These are phyloP conservation scores for Fusarium fujikuroi DNA, from an alignment of 2,329 filamentous ascomycete genomes.

Conservation along the genomic window DNA sequence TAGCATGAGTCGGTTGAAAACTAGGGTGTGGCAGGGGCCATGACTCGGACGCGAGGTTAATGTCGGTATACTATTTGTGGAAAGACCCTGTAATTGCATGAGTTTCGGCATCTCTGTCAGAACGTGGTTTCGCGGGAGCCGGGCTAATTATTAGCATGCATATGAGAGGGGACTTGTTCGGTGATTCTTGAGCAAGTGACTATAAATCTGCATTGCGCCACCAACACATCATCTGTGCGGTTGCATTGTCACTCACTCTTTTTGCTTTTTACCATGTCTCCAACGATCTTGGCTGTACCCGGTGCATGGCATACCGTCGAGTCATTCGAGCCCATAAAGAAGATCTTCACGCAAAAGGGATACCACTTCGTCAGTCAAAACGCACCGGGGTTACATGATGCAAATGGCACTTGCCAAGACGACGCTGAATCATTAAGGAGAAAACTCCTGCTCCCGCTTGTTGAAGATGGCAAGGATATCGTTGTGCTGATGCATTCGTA, in stretches of 20 bases:
- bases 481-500: slow-evolving; percentile 41
- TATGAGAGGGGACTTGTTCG: too few species aligned
- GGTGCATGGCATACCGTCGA: slow-evolving; percentile 36
- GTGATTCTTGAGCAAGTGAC: not conserved
- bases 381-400: not conserved
- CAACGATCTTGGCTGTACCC: slow-evolving; percentile 27
- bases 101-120: not conserved
- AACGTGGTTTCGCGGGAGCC: too few species aligned
- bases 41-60: not conserved
- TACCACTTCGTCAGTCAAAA: slow-evolving; percentile 12
- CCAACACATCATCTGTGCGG: not conserved
- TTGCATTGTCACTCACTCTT: not conserved
- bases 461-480: slow-evolving; percentile 35
- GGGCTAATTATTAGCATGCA: too few species aligned
- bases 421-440: slow-evolving; percentile 13
- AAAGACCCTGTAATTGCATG: not conserved
- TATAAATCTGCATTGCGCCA: not conserved
- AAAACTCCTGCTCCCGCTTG: slow-evolving; percentile 6
- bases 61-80: not conserved
- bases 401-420: not conserved
- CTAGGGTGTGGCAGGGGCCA: not conserved
- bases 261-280: not conserved
- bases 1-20: not conserved
- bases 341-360: not conserved
- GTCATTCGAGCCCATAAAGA: slow-evolving; percentile 2